Evolutionary conservation across 352 stramenopile species (phyloP).

Genomic region (Phytophthora aleatoria): DNA sequence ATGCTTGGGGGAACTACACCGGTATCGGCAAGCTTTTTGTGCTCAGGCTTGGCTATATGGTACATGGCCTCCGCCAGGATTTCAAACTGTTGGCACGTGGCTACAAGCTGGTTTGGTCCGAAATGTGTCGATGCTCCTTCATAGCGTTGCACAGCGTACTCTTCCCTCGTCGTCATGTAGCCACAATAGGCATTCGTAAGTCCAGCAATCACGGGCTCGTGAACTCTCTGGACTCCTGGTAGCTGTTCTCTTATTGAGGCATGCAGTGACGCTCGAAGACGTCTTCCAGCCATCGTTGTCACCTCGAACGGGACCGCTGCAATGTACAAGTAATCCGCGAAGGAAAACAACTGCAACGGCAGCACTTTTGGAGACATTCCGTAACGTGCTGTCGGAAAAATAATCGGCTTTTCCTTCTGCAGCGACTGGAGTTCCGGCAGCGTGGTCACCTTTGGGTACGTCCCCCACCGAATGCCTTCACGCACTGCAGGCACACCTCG

Average conservation of each 20-base stretch:
- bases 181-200: slow-evolving; percentile 86
- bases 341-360: slow-evolving; percentile 71
- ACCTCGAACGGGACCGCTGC: slow-evolving; percentile 82
- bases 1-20: slow-evolving; percentile 49
- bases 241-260: slow-evolving; percentile 30
- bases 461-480: slow-evolving; percentile 73
- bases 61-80: slow-evolving; percentile 46
- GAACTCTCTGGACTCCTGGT: slow-evolving; percentile 14
- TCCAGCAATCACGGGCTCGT: slow-evolving; percentile 70
- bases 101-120: slow-evolving; percentile 82
- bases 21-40: slow-evolving; percentile 5
- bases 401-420: slow-evolving; percentile 82
- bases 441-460: slow-evolving; percentile 74
- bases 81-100: slow-evolving; percentile 83
- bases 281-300: slow-evolving; percentile 84
- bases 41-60: slow-evolving; percentile 20
- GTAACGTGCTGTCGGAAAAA: slow-evolving; percentile 79
- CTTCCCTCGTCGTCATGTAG: slow-evolving; percentile 86
- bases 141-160: slow-evolving; percentile 88
- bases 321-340: slow-evolving; percentile 63
- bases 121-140: slow-evolving; percentile 91
- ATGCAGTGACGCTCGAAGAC: slow-evolving; percentile 54
- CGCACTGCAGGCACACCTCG: slow-evolving; percentile 62
- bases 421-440: slow-evolving; percentile 69
- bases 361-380: slow-evolving; percentile 74